Conservation (phyloP, 2,329 filamentous ascomycete species). For the Diplodia sapinea region DNA sequence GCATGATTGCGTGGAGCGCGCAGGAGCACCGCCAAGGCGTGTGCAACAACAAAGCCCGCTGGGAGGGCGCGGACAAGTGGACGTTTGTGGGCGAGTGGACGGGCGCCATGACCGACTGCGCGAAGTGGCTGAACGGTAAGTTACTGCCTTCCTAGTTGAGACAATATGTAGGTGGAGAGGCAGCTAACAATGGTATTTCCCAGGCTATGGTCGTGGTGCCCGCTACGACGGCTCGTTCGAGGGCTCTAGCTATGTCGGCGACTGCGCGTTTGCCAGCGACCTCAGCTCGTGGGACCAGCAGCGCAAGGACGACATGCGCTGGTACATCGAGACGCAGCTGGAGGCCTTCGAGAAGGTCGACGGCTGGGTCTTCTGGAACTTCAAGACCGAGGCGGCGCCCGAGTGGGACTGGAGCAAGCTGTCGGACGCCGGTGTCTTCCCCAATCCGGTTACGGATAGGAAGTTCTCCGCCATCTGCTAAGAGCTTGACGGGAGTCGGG, state of each 20-base stretch:
- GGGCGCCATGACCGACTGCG: slow-evolving; percentile 68
- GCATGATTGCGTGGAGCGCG: slow-evolving; percentile 57
- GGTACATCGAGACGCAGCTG: slow-evolving; percentile 63
- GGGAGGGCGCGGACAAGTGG: slow-evolving; percentile 65
- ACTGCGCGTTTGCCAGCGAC: slow-evolving; percentile 59
- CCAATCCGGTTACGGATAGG: slow-evolving; percentile 43
- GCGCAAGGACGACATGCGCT: slow-evolving; percentile 53
- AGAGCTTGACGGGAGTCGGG: neutral
- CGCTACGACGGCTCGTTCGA: slow-evolving; percentile 64
- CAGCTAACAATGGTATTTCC: neutral
- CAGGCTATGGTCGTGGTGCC: slow-evolving; percentile 63
- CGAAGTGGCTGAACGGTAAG: slow-evolving; percentile 54
- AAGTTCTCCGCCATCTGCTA: slow-evolving; percentile 36
- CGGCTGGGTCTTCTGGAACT: slow-evolving; percentile 66
- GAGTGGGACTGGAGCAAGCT: slow-evolving; percentile 62
- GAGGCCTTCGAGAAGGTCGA: slow-evolving; percentile 59
- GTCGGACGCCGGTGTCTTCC: slow-evolving; percentile 59
- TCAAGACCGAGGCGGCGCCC: slow-evolving; percentile 60
- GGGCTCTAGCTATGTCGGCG: slow-evolving; percentile 57
- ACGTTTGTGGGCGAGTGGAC: slow-evolving; percentile 73
- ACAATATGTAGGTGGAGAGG: too few relatives aligned
- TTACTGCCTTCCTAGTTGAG: slow-evolving; percentile 15
- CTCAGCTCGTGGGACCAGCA: slow-evolving; percentile 55
- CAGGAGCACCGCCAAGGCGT: slow-evolving; percentile 61
- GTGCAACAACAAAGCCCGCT: slow-evolving; percentile 60